phyloP scores from a whole-genome alignment of 192 early-diverging fungal species.

The Coemansia sp. region DNA sequence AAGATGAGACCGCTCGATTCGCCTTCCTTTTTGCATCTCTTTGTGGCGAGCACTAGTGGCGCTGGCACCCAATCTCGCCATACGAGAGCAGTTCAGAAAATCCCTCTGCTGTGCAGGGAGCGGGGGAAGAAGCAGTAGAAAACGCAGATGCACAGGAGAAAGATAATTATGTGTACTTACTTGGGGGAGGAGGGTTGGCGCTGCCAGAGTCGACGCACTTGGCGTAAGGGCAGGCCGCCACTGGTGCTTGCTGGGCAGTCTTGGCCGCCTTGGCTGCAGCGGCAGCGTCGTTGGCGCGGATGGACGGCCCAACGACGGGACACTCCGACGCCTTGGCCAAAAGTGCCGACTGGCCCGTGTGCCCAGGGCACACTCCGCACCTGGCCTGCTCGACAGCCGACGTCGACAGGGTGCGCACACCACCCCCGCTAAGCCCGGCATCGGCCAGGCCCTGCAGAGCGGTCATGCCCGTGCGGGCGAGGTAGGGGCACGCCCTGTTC shows the following conservation, averaged over 20 bases:
- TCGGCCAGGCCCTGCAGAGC: conserved; percentile 42
- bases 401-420: conserved; percentile 35
- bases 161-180: conserved; percentile 26
- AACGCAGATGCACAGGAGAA: not conserved
- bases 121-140: conserved; percentile 1
- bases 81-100: not conserved
- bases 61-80: not conserved
- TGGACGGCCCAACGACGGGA: conserved; percentile 49
- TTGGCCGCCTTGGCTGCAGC: conserved; percentile 3
- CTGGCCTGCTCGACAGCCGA: conserved; percentile 43
- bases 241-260: conserved; percentile 5
- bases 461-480: conserved; percentile 46
- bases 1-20: not conserved
- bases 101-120: not conserved
- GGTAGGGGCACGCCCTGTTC: conserved; percentile 51
- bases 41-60: not conserved
- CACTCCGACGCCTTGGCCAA: conserved; percentile 54
- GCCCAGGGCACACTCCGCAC: conserved; percentile 50
- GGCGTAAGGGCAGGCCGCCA: conserved; percentile 37
- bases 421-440: conserved; percentile 3
- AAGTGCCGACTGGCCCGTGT: conserved; percentile 53
- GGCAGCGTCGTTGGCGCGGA: conserved; percentile 41
- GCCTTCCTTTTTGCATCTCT: not conserved
- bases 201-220: conserved; percentile 14
- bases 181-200: not conserved